Evolutionary conservation across 139 green algal species (phyloP), one percentile per base, ranked within the genome.

Genomic region (Gonium pectorale): DNA sequence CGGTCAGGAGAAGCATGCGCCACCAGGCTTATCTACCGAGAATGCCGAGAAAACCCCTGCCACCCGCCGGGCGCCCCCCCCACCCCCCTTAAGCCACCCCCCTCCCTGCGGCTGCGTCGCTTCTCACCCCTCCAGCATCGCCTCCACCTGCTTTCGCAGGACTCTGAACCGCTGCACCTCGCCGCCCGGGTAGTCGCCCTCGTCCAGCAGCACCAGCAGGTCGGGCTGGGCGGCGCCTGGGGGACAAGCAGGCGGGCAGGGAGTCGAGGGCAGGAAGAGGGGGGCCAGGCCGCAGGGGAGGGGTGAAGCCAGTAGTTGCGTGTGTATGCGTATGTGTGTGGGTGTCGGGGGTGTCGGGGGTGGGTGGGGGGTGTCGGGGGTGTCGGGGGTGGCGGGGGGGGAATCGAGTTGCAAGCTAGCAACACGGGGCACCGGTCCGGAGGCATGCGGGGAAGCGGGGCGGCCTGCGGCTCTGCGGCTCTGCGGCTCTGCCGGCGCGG

Each of bases 121-220:
- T n/a, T 8, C 63, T 56, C 46, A 85, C 78, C 78, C 78, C 41
- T 85, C 78, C 63, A 85, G 44, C 63, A 75, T 5, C 26, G 22
- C 44, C 33, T 85, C 78, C 63, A 75, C 63, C 63, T 77, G 31
- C 63, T 35, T 33, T 8, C 63, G 40, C 38, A 75, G 2, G 9
- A 56, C 63, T 35, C 78, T 31, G 63, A 85, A 77, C 9, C 63
- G 44, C 78, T 85, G 78, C 78, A 67, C 24, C 46, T 67, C 78
- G 22, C 78, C 78, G 5, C 78, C 78, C 11, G 78, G 78, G 63
- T 43, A 85, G 63, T 85, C 78, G 11, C 21, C 46, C 78, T 85
- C 78, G 46, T 85, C 78, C 22, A 17, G 4, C 44, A 75, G 78
- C 19, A 24, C 11, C 24, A 85, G 1, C 59, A 75, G 60, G 75